phyloP scores from a whole-genome alignment of 768 basidiomycete species.

The Calvatia gigantea region DNA sequence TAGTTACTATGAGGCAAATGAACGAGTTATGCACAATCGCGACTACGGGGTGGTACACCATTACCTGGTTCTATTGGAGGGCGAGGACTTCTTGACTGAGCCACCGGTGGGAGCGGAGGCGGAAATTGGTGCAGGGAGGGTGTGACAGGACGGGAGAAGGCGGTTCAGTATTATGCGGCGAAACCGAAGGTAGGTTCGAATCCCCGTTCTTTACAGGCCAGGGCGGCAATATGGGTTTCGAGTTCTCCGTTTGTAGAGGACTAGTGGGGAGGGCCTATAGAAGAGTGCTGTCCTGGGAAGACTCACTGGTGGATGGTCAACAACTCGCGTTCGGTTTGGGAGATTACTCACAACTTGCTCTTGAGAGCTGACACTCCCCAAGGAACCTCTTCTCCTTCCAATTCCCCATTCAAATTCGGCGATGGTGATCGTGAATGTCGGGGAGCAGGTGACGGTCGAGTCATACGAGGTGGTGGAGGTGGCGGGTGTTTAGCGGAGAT shows the following conservation, averaged over 20 bases:
- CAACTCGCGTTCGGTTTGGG: neutral
- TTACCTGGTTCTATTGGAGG: neutral
- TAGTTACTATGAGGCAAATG: neutral
- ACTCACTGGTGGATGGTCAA: constrained; percentile 9
- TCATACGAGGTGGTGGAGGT: constrained; percentile 45
- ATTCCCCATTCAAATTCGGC: constrained; percentile 18
- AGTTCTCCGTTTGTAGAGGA: neutral
- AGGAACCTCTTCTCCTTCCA: constrained; percentile 12
- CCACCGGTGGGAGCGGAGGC: neutral
- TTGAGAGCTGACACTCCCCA: constrained; percentile 18
- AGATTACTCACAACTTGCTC: constrained; percentile 23
- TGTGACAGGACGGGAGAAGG: constrained; percentile 2
- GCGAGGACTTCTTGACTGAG: constrained; percentile 4
- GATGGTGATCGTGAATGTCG: constrained; percentile 37
- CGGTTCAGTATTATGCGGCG: constrained; percentile 2
- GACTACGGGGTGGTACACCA: neutral
- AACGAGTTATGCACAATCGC: neutral
- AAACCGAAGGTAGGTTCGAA: neutral
- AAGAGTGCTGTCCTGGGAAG: neutral
- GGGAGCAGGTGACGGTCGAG: constrained; percentile 28
- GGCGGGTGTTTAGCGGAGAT: constrained; percentile 44
- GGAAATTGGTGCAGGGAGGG: constrained; percentile 8
- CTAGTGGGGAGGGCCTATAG: neutral
- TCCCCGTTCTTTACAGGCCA: neutral
- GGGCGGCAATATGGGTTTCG: constrained; percentile 1